A percentile compares a stretch with the other conserved stretches of the same genome.
phyloP scores from a whole-genome alignment of 495 filamentous ascomycete genomes.

The Aspergillus affinis region DNA sequence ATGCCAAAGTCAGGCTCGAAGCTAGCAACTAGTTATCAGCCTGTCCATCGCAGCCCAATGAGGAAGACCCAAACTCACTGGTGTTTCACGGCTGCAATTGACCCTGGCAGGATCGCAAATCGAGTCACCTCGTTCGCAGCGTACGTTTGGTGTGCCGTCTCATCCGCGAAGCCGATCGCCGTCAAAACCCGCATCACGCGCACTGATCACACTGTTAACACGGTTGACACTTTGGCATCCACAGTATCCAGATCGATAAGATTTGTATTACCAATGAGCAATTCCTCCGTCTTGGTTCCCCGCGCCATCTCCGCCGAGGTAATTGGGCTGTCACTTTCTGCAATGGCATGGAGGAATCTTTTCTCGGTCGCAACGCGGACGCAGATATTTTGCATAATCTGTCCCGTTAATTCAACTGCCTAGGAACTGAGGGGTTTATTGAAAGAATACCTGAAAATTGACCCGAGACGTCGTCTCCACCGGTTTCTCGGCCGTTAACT shows the following conservation, averaged over 20 bases:
- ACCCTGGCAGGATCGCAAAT: constrained; percentile 24
- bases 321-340: background rate
- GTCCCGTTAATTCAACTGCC: too few relatives aligned
- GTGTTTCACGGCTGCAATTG: constrained; percentile 25
- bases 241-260: background rate
- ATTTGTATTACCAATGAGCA: background rate
- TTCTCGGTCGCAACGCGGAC: background rate
- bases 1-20: constrained; percentile 5
- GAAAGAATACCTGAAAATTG: constrained; percentile 22
- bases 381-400: constrained; percentile 8
- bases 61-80: constrained; percentile 14
- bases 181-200: constrained; percentile 27
- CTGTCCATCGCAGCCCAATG: background rate
- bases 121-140: constrained; percentile 23
- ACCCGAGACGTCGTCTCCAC: constrained; percentile 26
- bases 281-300: background rate
- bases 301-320: background rate
- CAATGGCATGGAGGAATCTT: background rate
- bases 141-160: constrained; percentile 22
- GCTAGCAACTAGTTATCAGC: background rate
- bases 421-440: too few relatives aligned
- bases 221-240: background rate
- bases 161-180: constrained; percentile 24
- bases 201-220: constrained; percentile 15
- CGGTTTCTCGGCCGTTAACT: constrained; percentile 25